Base-by-base conservation (phyloP, 2,329 filamentous ascomycete species). In the Colletotrichum camelliae region DNA sequence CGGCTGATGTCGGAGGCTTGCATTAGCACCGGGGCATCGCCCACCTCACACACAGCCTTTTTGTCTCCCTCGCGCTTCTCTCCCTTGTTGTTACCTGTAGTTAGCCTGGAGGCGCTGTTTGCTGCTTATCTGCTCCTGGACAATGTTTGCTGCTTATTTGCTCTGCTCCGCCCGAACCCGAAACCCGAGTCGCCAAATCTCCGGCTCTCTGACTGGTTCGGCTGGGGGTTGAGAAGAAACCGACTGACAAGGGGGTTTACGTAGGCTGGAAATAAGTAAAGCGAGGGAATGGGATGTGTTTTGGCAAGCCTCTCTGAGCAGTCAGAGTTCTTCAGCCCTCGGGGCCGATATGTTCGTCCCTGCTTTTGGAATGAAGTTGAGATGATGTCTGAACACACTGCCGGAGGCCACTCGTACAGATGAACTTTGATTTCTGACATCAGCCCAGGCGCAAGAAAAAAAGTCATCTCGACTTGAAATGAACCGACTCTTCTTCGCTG, bases 1-100 rank as follows among this genome's bases (percentile, higher is more conserved):
- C 73, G 62, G 73, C 73, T 73, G 70, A 68, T 64, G 43, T 7
- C 62, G 37, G 67, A 33, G 66, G 43, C 31, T 39, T 60, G 66
- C 66, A 29, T 39, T 43, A 68, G 52, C 60, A 52, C 31, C 21
- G 48, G 35, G 69, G 61, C 69, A 66, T 35, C 39, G 69, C 60
- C 39, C 61, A 71, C 35, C 43, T 31, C 43, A 57, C 35, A 27
- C 43, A 57, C 35, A 27, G 27, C 37, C 35, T 29, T 15, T 12
- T 9, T 16, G 33, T 9, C n/a, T 27, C n/a, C 4, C 18, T 1
- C 15, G 21, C n/a, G 21, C 48, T 58, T 60, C 57, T 29, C 15
- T 60, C 31, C 31, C 21, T 31, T 60, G 27, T 33, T 60, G 9
- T 24, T 24, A 12, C 31, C 33, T 62, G 60, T 21, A 24, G 31